Evolutionary conservation across 2,329 filamentous ascomycete genomes (phyloP), one percentile per base, ranked within the genome.

Genomic region (Colletotrichum sp.): DNA sequence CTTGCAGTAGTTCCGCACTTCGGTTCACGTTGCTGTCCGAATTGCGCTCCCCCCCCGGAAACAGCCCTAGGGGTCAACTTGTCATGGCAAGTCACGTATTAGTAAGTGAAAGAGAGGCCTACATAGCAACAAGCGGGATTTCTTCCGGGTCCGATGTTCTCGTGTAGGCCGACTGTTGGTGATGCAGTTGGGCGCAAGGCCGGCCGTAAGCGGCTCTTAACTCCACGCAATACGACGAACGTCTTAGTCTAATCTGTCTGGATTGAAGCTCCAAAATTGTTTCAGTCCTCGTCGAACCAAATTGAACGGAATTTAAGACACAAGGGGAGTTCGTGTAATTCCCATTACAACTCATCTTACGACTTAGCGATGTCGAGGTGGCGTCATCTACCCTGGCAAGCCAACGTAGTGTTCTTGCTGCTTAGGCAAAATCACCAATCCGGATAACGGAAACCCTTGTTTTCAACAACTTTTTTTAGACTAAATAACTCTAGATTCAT

Each of bases 11-110:
- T 7, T 48, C 18, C 43, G 43, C 43, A 48, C 1, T 48, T 48
- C 43, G 43, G 43, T 13, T 2, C 2, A 48, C n/a, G 43, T 48
- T 48, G 18, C n/a, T 48, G 18, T 21, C 43, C 43, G 43, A 48
- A 4, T 21, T 48, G 43, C 43, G 4, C 3, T 21, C 21, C 5
- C 18, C 2, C 18, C 43, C 43, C 18, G n/a, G 43, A 48, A 21
- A 4, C 43, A 48, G 43, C 43, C 6, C 43, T 2, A 48, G 5
- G 43, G 43, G 43, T 12, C 43, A 21, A 13, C n/a, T 12, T 21
- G 0, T 0, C 18, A 4, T 48, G 2, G 6, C n/a, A 48, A 4
- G 43, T 7, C 1, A n/a, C 38, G 18, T n/a, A 43, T n/a, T n/a
- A 43, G 18, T n/a, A 43, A 43, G 38, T 48, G 18, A 21, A 48